These are phyloP conservation scores for Fistulifera pelliculosa DNA, from an alignment of 108 stramenopile species.

Conservation along the genomic window DNA sequence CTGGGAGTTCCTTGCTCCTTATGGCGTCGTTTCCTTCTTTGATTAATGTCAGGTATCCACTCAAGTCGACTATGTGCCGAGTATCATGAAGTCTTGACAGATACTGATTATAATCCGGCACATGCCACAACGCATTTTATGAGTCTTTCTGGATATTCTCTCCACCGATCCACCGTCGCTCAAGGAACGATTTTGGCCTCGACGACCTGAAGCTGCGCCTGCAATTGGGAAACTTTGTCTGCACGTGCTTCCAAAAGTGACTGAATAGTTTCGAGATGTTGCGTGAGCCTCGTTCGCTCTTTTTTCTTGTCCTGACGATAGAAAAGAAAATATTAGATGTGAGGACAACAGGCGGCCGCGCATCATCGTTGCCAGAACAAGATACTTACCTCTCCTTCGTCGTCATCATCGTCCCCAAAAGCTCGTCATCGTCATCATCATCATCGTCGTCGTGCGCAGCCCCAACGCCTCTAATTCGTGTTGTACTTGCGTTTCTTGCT, in stretches of 20 bases:
- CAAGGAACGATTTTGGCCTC: constrained; percentile 24
- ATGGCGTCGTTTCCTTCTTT: constrained; percentile 83
- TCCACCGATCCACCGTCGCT: constrained; percentile 33
- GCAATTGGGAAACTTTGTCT: constrained; percentile 57
- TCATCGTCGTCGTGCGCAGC: constrained; percentile 41
- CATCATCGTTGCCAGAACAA: no score
- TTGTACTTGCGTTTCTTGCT: constrained; percentile 49
- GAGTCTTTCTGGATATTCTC: constrained; percentile 49
- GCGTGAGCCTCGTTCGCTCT: constrained; percentile 34
- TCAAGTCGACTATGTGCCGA: constrained; percentile 67
- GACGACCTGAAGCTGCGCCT: constrained; percentile 27
- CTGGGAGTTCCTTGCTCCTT: constrained; percentile 44
- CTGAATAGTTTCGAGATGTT: constrained; percentile 51
- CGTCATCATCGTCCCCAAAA: constrained; percentile 57
- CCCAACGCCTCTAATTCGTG: constrained; percentile 35
- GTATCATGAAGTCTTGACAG: constrained; percentile 44
- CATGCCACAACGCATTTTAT: constrained; percentile 60
- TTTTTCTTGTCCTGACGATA: constrained; percentile 27
- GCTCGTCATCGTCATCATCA: no score
- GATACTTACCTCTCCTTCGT: constrained; percentile 35
- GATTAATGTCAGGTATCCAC: constrained; percentile 61
- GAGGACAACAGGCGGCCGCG: no score
- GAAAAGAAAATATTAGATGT: neutral
- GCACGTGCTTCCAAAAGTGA: constrained; percentile 43
- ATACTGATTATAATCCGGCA: constrained; percentile 48